Evolutionary conservation across 208 protist genomes (phyloP), one percentile per base, ranked within the genome.

Genomic region (Acanthamoeba pearcei): DNA sequence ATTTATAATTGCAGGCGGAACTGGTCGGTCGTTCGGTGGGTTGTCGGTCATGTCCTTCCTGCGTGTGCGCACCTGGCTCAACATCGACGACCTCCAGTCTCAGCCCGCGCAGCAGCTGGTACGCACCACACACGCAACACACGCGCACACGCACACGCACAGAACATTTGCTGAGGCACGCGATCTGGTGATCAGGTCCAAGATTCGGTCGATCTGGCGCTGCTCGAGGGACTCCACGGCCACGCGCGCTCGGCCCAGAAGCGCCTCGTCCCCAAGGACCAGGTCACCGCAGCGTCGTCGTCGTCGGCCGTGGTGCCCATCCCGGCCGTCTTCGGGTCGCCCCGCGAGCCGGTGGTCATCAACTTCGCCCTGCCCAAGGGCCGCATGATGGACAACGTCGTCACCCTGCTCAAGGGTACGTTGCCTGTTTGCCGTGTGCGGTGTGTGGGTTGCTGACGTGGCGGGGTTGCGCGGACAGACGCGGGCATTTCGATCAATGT

Each of bases 11-110:
- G 13, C 70, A 93, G 83, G 95, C 24, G 95, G 86, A 5, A 93
- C 91, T 13, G 95, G 91, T 19, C 12, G 95, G 13, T 92, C 85
- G 27, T 95, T 91, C 70, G 95, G 95, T n/a, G 95, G 95, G 9
- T 49, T 96, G 53, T 95, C 89, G 6, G 95, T 96, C 3, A 60
- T 96, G 38, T 95, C 95, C 24, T 96, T 96, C 70, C 80, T 96
- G 9, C 55, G 91, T 15, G 88, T 95, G 32, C 86, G 95, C 42
- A 96, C 95, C 5, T 96, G 74, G 78, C 92, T 96, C 49, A 49
- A 94, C 74, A 80, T 96, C 19, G 74, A 51, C 13, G 66, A 95
- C 38, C 24, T 94, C 38, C 19, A 15, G 19, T 66, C 74, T 13
- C 17, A 24, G 60, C 70, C 53, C 55, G 78, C 80, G 17, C 91